phyloP scores from a whole-genome alignment of 2,329 filamentous ascomycete genomes.

The Claviceps humidiphila region DNA sequence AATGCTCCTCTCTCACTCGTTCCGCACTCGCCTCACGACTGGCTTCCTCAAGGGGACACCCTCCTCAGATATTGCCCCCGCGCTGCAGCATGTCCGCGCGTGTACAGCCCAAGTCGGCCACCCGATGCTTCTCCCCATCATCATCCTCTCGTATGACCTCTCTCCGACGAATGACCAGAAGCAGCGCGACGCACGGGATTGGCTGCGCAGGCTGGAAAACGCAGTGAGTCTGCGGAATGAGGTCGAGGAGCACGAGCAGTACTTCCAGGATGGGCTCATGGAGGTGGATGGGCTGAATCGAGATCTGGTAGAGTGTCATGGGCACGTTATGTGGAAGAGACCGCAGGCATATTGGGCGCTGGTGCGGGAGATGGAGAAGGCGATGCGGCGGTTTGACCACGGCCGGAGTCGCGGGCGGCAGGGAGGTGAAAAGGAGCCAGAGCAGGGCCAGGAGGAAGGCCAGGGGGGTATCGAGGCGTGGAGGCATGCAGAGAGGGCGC shows the following conservation, averaged over 20 bases:
- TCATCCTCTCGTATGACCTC: slow-evolving; percentile 46
- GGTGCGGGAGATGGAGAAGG: slow-evolving; percentile 32
- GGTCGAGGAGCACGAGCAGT: slow-evolving; percentile 41
- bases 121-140: slow-evolving; percentile 44
- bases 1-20: slow-evolving; percentile 46
- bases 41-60: slow-evolving; percentile 50
- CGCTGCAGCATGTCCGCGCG: slow-evolving; percentile 35
- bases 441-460: slow-evolving; percentile 5
- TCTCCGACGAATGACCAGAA: slow-evolving; percentile 43
- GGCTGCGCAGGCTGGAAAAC: slow-evolving; percentile 47
- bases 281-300: slow-evolving; percentile 48
- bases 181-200: slow-evolving; percentile 49
- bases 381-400: slow-evolving; percentile 31
- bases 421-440: too few species aligned
- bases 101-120: slow-evolving; percentile 39
- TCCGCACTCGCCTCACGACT: slow-evolving; percentile 40
- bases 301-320: slow-evolving; percentile 50
- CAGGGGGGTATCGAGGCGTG: not conserved
- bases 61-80: slow-evolving; percentile 37
- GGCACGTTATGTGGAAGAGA: slow-evolving; percentile 48
- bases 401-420: too few species aligned
- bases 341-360: slow-evolving; percentile 47
- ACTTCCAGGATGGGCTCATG: slow-evolving; percentile 37
- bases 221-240: slow-evolving; percentile 48
- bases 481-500: slow-evolving; percentile 15